phyloP scores from a whole-genome alignment of 2,329 filamentous ascomycete genomes.

The Penicillium sp. region DNA sequence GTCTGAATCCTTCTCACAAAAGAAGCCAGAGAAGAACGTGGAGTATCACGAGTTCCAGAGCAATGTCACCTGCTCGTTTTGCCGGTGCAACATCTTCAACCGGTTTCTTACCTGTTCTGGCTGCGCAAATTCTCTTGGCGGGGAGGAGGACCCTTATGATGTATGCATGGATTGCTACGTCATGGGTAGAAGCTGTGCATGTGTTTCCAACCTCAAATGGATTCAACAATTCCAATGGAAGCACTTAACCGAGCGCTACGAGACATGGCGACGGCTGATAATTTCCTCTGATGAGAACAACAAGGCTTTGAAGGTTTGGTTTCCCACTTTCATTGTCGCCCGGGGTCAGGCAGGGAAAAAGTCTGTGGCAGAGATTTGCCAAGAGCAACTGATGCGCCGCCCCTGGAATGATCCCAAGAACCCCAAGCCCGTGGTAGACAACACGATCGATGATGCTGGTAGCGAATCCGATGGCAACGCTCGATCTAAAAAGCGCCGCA shows the following conservation, averaged over 20 bases:
- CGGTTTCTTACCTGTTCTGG: constrained; percentile 88
- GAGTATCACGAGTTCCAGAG: constrained; percentile 83
- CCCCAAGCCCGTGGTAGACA: constrained; percentile 52
- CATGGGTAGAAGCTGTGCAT: constrained; percentile 93
- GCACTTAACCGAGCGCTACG: constrained; percentile 73
- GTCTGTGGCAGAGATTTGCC: constrained; percentile 87
- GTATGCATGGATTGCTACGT: constrained; percentile 97
- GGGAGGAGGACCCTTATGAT: constrained; percentile 83
- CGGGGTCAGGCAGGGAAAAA: constrained; percentile 68
- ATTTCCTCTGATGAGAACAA: constrained; percentile 67
- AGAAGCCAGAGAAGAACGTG: constrained; percentile 60
- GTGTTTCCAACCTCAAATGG: constrained; percentile 82
- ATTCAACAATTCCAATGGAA: constrained; percentile 91
- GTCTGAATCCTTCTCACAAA: constrained; percentile 78
- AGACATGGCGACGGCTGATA: constrained; percentile 77
- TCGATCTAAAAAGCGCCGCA: constrained; percentile 63
- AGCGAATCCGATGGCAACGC: constrained; percentile 59
- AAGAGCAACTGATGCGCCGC: constrained; percentile 75
- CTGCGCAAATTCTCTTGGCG: constrained; percentile 67
- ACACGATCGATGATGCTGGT: constrained; percentile 34
- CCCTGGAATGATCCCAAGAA: constrained; percentile 75
- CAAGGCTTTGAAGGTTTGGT: constrained; percentile 58
- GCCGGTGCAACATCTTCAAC: constrained; percentile 95
- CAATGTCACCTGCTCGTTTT: constrained; percentile 93
- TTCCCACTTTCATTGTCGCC: constrained; percentile 63